These are phyloP conservation scores for Diplodia mutila DNA, from an alignment of 2,329 filamentous ascomycete species.

Conservation along the genomic window DNA sequence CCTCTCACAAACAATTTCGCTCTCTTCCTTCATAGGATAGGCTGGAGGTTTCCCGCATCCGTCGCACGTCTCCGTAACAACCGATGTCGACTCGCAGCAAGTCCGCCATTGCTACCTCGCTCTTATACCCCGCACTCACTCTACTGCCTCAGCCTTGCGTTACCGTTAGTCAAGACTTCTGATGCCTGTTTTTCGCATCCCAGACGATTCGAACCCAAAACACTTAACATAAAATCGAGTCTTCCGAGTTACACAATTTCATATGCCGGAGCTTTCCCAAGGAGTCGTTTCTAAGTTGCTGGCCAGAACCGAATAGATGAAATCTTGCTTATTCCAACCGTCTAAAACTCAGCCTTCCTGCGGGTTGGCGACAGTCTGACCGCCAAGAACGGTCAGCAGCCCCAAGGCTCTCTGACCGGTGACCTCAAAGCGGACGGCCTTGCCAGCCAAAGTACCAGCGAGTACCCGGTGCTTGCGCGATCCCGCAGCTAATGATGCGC, in stretches of 20 bases:
- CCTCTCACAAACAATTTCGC: not conserved
- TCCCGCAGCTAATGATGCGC: not conserved
- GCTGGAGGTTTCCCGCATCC: not conserved
- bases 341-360: not conserved
- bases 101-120: not conserved
- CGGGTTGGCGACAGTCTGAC: not conserved
- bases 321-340: not conserved
- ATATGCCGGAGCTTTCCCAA: not conserved
- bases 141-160: not conserved
- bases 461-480: not conserved
- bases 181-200: no score
- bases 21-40: not conserved
- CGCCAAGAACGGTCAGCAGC: slow-evolving; percentile 9
- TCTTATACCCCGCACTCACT: not conserved
- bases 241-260: not conserved
- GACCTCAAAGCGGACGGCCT: not conserved
- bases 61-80: not conserved
- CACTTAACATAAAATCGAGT: not conserved
- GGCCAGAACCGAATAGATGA: no score
- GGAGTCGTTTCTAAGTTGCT: not conserved
- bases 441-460: not conserved
- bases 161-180: not conserved
- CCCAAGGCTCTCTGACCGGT: not conserved
- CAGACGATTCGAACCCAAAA: no score
- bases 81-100: not conserved